Evolutionary conservation across 2,329 filamentous ascomycete species (phyloP).

Genomic region (Alternaria novae-zelandiae): DNA sequence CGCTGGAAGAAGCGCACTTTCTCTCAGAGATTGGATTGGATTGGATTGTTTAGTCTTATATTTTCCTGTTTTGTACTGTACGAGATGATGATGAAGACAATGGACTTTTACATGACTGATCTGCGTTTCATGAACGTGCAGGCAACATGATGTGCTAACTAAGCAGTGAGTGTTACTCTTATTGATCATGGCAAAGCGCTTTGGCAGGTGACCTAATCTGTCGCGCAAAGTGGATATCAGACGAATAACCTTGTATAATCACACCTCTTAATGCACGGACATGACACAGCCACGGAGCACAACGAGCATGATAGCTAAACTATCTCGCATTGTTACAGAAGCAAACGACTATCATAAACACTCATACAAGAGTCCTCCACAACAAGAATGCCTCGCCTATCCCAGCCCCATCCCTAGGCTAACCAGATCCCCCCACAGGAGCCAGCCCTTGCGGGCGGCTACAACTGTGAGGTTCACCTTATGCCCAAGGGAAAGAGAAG

Average conservation of each 20-base stretch:
- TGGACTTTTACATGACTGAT: no score
- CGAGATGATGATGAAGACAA: background rate
- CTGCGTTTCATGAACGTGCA: no score
- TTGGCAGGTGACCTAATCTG: no score
- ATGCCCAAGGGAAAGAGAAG: constrained; percentile 19
- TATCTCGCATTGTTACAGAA: no score
- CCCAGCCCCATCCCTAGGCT: constrained; percentile 23
- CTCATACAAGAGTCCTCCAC: background rate
- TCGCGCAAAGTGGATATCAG: no score
- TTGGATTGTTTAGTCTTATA: background rate
- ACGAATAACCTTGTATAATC: no score
- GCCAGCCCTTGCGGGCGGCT: constrained; percentile 31
- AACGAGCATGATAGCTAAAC: no score
- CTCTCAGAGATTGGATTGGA: no score
- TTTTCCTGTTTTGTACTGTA: constrained; percentile 1
- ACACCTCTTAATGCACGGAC: no score
- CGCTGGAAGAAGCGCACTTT: no score
- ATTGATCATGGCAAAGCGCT: background rate
- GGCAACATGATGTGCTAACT: background rate
- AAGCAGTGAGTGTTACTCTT: background rate
- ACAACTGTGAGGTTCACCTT: constrained; percentile 22
- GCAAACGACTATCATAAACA: no score
- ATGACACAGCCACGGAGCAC: no score
- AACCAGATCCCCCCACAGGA: constrained; percentile 19
- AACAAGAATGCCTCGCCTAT: constrained; percentile 3